Evolutionary conservation across 2,329 filamentous ascomycete species (phyloP), one percentile per base, ranked within the genome.

Genomic region (Pseudogymnoascus pannorum): DNA sequence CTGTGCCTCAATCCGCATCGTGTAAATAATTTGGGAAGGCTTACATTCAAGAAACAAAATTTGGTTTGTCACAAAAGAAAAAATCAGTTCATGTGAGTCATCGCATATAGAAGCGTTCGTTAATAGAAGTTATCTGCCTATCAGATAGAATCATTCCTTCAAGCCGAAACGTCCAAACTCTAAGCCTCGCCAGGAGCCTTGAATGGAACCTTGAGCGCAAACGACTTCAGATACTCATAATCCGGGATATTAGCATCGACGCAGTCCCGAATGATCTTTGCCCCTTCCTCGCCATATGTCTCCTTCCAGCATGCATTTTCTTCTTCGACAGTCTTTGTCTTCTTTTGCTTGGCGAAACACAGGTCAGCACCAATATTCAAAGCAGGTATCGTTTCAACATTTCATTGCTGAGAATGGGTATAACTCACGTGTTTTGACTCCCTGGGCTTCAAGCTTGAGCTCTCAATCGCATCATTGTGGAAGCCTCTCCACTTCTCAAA

Each of bases 401-500:
- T 18, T 35, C 33, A 18, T 16, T 62, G 42, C n/a, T 14, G 4
- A 9, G 40, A 22, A 4, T 6, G 35, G 33, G 57, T 29, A 36
- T 24, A 59, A 74, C 81, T 74, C 75, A 86, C 84, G 73, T 83
- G 79, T 24, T 85, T 82, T 66, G 87, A 81, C 51, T 80, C 79
- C 70, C 90, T 81, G 1, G 89, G 84, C 72, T 87, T 87, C 69
- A 99, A 77, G 64, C 86, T 86, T 36, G 81, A 87, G 71, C 90
- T 96, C 67, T 89, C 80, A 68, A 97, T 90, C 12, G 92, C 94
- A 78, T 97, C 94, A 68, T 97, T 89, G 74, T 97, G 94, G 77
- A 96, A 97, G 9, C 94, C 94, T 67, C 87, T 89, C 94, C 94
- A 97, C 78, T 99, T 97, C 76, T 92, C 91, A 76, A 97, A 97